Base-by-base conservation (phyloP, 2,329 filamentous ascomycete genomes). In the Xylariales sp. region DNA sequence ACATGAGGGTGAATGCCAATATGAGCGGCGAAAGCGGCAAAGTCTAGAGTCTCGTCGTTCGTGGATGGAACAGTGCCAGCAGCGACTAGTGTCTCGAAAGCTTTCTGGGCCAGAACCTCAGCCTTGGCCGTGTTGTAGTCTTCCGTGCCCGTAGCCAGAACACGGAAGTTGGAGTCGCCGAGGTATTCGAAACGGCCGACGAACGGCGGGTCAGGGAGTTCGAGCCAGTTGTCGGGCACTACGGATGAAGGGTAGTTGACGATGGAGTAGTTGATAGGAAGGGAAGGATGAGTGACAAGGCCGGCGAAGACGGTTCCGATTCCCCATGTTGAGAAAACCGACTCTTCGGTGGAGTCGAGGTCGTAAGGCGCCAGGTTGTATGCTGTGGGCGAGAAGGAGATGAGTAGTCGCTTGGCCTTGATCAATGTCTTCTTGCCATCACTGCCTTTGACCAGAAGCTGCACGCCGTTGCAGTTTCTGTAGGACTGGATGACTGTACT, bases 381-480 rank as follows among this genome's bases (percentile, higher is more conserved):
- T 0, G 53, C 33, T 3, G 52, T 61, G 0, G 65, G 65, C 18
- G 61, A 58, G 31, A 65, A 55, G 18, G 65, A 52, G 33, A 67
- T 46, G 14, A 68, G 52, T 1, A 67, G 53, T 27, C 55, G 55
- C 40, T 60, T 59, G 7, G 62, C 60, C 12, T 48, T 43, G 31
- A 68, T 55, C 6, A 58, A 43, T 2, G 51, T 53, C 45, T 52
- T 45, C 12, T 33, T 38, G 16, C 55, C 54, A 7, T 38, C 43
- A 4, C 43, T 40, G 22, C 49, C 53, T 33, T 49, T 42, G 33
- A 65, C 60, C 12, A 54, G 51, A 12, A 67, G 47, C 6, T 51
- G 45, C 5, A 59, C 53, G 31, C 59, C 60, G 11, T 47, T 41
- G 2, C 49, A 43, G 5, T 52, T 49, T 8, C 68, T 61, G 11